Conservation (phyloP, 352 stramenopile species). For the Globisporangium splendens region DNA sequence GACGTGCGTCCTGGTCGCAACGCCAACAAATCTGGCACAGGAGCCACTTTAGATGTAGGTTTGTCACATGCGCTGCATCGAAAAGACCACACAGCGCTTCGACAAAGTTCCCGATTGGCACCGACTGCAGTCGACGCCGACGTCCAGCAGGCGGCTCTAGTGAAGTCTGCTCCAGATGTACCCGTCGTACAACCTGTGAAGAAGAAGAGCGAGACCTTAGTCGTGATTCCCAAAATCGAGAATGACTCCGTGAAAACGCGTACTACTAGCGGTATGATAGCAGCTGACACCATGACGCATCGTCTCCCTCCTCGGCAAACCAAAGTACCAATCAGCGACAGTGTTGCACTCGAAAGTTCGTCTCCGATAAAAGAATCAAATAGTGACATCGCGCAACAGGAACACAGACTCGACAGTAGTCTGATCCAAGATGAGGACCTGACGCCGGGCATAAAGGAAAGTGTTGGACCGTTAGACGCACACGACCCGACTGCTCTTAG, state of each 20-base stretch:
- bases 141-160: neutral
- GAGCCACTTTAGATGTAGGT: neutral
- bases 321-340: neutral
- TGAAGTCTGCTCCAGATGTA: neutral
- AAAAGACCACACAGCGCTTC: neutral
- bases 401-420: neutral
- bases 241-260: conserved; percentile 5
- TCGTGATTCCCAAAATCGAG: conserved; percentile 20
- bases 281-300: neutral
- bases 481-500: neutral
- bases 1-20: neutral
- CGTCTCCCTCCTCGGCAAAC: neutral
- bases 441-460: neutral
- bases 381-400: neutral
- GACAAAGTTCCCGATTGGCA: neutral
- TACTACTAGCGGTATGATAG: neutral
- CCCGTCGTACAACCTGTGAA: neutral
- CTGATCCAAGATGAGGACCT: neutral
- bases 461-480: no score
- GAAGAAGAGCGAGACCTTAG: conserved; percentile 10
- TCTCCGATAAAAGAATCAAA: neutral
- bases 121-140: neutral
- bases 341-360: neutral
- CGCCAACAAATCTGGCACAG: neutral
- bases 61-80: neutral